A percentile compares a stretch with the other conserved stretches of the same genome.
phyloP scores from a whole-genome alignment of 371 early-diverging fungal species.

The Chytridiales sp. region DNA sequence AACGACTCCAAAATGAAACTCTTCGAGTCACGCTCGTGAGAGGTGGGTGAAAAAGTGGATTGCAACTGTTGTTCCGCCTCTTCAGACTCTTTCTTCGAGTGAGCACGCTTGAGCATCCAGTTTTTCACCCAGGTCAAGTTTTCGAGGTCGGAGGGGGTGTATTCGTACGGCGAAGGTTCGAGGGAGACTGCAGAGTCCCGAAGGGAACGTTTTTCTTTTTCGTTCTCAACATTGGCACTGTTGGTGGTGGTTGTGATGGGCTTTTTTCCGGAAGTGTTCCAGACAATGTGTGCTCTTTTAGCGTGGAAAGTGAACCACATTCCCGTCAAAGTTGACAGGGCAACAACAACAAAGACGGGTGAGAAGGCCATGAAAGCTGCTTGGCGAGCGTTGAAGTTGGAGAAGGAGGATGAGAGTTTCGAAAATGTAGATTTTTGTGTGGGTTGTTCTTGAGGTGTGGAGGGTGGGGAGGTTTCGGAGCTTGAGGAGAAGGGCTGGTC shows the following conservation, averaged over 20 bases:
- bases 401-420: background rate
- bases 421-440: background rate
- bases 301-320: background rate
- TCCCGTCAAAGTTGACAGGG: conserved; percentile 14
- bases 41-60: background rate
- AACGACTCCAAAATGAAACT: conserved; percentile 35
- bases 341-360: conserved; percentile 14
- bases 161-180: background rate
- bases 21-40: background rate
- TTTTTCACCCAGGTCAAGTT: conserved; percentile 18
- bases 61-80: background rate
- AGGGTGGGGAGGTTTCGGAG: background rate
- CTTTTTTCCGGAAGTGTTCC: background rate
- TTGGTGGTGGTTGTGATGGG: background rate
- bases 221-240: background rate
- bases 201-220: background rate
- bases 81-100: background rate
- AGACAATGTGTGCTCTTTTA: background rate
- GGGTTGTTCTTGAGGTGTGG: background rate
- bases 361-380: background rate
- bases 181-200: background rate
- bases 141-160: background rate
- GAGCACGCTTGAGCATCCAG: too few relatives aligned
- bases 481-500: background rate
- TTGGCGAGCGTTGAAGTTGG: background rate